A percentile compares a stretch with the other conserved stretches of the same genome.
Conservation (phyloP, 148 eudicot genomes). For the Arbutus unedo region DNA sequence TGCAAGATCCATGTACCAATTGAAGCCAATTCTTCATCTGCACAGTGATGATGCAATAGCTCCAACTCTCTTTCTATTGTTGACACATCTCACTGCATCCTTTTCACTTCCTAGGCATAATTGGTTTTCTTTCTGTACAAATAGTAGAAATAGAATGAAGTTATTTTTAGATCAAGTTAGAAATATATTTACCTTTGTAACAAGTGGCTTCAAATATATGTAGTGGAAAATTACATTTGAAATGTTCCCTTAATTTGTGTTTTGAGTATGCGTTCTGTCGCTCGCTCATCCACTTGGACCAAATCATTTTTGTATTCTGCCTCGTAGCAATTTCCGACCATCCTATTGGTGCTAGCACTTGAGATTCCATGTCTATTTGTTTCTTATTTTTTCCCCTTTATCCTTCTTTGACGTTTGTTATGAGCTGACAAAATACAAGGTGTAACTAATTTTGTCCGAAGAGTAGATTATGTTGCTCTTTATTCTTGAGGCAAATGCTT, state of each 20-base stretch:
- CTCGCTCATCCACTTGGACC: not conserved
- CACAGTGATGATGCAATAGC: too few species aligned
- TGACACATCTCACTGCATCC: too few species aligned
- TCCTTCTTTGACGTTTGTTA: not conserved
- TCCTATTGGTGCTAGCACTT: conserved; percentile 8
- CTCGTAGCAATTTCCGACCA: not conserved
- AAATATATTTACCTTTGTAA: too few species aligned
- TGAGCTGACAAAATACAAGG: not conserved
- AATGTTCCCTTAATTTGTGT: not conserved
- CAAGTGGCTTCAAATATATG: too few species aligned
- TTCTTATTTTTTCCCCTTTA: not conserved
- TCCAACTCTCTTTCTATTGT: too few species aligned
- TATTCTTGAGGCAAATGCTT: not conserved
- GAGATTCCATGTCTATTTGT: not conserved
- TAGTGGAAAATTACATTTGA: not conserved
- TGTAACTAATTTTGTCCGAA: not conserved
- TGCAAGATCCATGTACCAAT: too few species aligned
- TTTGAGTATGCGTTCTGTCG: not conserved
- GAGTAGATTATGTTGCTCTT: not conserved
- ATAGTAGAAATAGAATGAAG: too few species aligned
- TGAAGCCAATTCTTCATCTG: too few species aligned
- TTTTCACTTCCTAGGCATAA: too few species aligned
- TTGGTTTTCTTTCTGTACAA: too few species aligned
- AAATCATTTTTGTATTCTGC: not conserved
- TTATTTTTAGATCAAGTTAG: too few species aligned